phyloP scores from a whole-genome alignment of 2,329 filamentous ascomycete genomes.

The Paecilomyces sp. region DNA sequence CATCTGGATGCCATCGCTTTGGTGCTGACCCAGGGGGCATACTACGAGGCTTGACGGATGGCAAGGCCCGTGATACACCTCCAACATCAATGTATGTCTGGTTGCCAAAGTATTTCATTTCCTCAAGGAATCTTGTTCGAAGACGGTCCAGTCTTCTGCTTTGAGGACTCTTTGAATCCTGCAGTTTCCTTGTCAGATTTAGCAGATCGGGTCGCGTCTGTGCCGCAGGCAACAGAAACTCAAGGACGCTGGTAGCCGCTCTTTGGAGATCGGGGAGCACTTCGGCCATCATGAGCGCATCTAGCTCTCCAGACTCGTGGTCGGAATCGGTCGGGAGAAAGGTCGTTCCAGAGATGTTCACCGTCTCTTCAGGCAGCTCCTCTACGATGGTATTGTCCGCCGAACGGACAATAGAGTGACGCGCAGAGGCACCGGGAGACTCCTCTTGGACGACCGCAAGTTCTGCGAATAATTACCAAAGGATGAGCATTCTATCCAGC shows the following conservation, averaged over 20 bases:
- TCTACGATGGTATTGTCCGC: not conserved
- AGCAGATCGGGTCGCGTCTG: constrained; percentile 18
- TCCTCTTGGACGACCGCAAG: not conserved
- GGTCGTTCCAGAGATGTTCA: constrained; percentile 29
- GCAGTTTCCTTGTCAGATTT: constrained; percentile 21
- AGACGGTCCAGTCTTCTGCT: constrained; percentile 19
- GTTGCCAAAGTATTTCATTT: constrained; percentile 19
- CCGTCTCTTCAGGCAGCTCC: constrained; percentile 16
- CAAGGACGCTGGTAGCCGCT: constrained; percentile 25
- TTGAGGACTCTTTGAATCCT: constrained; percentile 19
- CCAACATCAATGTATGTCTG: constrained; percentile 29
- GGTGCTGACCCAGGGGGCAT: constrained; percentile 6
- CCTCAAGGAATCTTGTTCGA: constrained; percentile 15
- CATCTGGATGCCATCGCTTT: constrained; percentile 25
- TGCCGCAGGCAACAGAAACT: constrained; percentile 25
- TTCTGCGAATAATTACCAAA: not conserved
- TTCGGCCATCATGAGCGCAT: constrained; percentile 31
- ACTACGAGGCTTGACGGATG: constrained; percentile 13
- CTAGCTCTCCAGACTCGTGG: constrained; percentile 19
- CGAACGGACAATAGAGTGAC: not conserved
- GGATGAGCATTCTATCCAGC: not conserved
- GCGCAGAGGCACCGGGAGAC: not conserved
- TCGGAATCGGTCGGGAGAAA: constrained; percentile 22
- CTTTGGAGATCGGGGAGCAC: constrained; percentile 30
- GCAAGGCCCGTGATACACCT: constrained; percentile 22